These are phyloP conservation scores for Annulohypoxylon truncatum DNA, from an alignment of 2,329 filamentous ascomycete species.

Conservation along the genomic window DNA sequence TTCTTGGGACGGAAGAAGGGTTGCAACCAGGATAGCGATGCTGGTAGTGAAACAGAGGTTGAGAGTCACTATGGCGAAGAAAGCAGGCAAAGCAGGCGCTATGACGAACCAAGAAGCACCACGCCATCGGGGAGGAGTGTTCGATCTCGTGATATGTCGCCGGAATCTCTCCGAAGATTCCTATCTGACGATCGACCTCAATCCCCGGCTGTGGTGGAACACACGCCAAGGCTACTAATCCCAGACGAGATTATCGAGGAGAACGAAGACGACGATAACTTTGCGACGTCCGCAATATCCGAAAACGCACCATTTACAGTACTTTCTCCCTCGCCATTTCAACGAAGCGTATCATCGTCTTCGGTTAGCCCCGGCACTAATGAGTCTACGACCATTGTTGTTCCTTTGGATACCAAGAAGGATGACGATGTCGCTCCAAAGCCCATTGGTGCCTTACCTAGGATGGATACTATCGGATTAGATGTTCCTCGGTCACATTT, in stretches of 20 bases:
- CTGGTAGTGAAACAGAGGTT: constrained; percentile 44
- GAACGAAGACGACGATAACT: constrained; percentile 71
- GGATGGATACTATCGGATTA: constrained; percentile 28
- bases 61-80: constrained; percentile 47
- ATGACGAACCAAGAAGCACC: constrained; percentile 49
- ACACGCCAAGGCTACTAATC: constrained; percentile 52
- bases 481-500: constrained; percentile 46
- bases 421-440: constrained; percentile 39
- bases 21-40: constrained; percentile 51
- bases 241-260: constrained; percentile 63
- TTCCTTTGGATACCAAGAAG: constrained; percentile 20
- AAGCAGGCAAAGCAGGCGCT: constrained; percentile 43
- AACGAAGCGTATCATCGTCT: constrained; percentile 52
- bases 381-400: constrained; percentile 35
- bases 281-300: constrained; percentile 63
- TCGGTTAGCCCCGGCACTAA: constrained; percentile 37
- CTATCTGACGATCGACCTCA: constrained; percentile 59
- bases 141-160: constrained; percentile 65
- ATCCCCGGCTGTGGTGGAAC: constrained; percentile 50
- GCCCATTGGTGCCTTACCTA: constrained; percentile 2
- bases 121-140: constrained; percentile 57
- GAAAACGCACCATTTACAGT: constrained; percentile 60
- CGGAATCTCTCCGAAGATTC: constrained; percentile 65
- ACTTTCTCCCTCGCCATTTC: constrained; percentile 65
- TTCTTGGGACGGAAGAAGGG: constrained; percentile 61